phyloP scores from a whole-genome alignment of 1,139 yeast genomes.

The Spathaspora jeffriesii region DNA sequence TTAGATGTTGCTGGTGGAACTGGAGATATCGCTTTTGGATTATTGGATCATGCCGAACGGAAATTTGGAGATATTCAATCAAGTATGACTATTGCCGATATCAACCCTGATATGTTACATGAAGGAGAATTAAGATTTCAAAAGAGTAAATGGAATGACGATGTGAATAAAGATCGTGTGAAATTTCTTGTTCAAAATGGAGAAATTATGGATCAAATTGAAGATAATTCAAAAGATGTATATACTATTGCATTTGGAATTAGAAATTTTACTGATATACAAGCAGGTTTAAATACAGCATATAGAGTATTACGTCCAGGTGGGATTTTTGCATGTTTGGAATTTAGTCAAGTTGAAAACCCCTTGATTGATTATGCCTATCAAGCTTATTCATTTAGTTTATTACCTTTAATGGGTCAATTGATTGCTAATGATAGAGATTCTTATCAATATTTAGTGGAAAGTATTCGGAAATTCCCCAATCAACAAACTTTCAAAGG shows the following conservation, averaged over 20 bases:
- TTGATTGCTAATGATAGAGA: slow-evolving; percentile 93
- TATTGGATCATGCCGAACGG: slow-evolving; percentile 85
- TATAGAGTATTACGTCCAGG: slow-evolving; percentile 93
- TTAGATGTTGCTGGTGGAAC: slow-evolving; percentile 99
- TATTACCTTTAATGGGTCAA: slow-evolving; percentile 94
- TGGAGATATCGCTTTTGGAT: slow-evolving; percentile 96
- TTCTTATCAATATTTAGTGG: slow-evolving; percentile 93
- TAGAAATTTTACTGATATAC: slow-evolving; percentile 93
- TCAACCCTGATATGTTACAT: slow-evolving; percentile 91
- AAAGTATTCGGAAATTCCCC: slow-evolving; percentile 90
- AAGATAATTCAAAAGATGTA: slow-evolving; percentile 87
- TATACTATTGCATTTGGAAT: slow-evolving; percentile 98
- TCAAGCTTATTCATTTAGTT: slow-evolving; percentile 85
- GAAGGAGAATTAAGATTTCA: slow-evolving; percentile 85
- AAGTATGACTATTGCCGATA: slow-evolving; percentile 91
- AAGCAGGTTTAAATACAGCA: slow-evolving; percentile 91
- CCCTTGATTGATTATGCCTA: slow-evolving; percentile 73
- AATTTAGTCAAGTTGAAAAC: slow-evolving; percentile 89
- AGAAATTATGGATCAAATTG: slow-evolving; percentile 80
- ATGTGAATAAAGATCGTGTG: slow-evolving; percentile 64
- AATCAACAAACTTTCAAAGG: slow-evolving; percentile 85
- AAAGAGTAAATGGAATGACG: slow-evolving; percentile 46
- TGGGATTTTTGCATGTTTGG: slow-evolving; percentile 96
- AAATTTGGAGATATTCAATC: slow-evolving; percentile 75
- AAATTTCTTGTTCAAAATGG: slow-evolving; percentile 90